These are phyloP conservation scores for Ustilago loliicola DNA, from an alignment of 1,284 basidiomycete genomes.

Conservation along the genomic window DNA sequence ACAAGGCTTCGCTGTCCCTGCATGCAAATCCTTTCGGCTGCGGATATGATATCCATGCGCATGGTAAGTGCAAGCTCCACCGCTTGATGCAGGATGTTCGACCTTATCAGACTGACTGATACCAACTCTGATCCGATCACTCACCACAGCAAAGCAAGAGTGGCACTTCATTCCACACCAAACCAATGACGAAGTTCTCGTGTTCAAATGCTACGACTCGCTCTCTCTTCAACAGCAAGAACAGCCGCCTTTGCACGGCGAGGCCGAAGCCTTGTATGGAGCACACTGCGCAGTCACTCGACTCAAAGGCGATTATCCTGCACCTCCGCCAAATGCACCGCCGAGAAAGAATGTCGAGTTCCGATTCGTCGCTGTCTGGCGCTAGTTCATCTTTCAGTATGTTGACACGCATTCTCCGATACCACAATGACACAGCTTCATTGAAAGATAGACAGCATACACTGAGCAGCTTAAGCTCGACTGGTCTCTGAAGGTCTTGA, in stretches of 20 bases:
- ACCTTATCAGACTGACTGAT: not conserved
- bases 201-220: slow-evolving; percentile 44
- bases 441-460: not conserved
- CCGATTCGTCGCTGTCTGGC: slow-evolving; percentile 45
- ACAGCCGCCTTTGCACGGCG: not conserved
- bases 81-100: not conserved
- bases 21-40: slow-evolving; percentile 37
- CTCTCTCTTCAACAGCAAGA: slow-evolving; percentile 27
- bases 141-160: slow-evolving; percentile 10
- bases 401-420: not conserved
- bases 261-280: slow-evolving; percentile 32
- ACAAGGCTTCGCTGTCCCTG: slow-evolving; percentile 12
- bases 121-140: not conserved
- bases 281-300: slow-evolving; percentile 35
- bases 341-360: slow-evolving; percentile 41
- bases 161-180: slow-evolving; percentile 41
- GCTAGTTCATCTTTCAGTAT: not conserved
- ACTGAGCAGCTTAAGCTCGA: not conserved
- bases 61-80: slow-evolving; percentile 4
- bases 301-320: slow-evolving; percentile 20
- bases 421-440: not conserved
- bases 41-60: slow-evolving; percentile 31
- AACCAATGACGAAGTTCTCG: slow-evolving; percentile 36
- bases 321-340: slow-evolving; percentile 22
- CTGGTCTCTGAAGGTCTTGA: not conserved